Percentiles rank a stretch among this genome's conserved stretches.
Evolutionary conservation across 2,329 filamentous ascomycete species (phyloP).

Genomic region (Colletotrichum euphorbiae): DNA sequence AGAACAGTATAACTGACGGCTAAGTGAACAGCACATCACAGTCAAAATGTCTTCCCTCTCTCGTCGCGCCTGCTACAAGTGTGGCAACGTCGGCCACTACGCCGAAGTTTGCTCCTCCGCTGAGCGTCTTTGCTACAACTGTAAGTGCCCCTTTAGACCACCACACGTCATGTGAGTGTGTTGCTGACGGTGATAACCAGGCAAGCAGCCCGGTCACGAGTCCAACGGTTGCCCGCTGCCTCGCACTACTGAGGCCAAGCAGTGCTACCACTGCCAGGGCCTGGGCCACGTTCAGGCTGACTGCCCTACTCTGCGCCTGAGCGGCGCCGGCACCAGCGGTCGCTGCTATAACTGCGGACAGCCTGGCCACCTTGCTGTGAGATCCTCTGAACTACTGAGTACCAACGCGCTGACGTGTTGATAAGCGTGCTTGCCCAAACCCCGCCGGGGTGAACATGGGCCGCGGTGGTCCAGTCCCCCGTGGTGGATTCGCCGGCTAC

Average conservation of each 20-base stretch:
- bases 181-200: constrained; percentile 51
- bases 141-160: constrained; percentile 55
- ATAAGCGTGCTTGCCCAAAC: constrained; percentile 83
- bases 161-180: too few relatives aligned
- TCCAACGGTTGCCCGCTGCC: constrained; percentile 97
- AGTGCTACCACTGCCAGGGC: constrained; percentile 99
- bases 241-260: constrained; percentile 97
- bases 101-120: constrained; percentile 96
- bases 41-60: constrained; percentile 80
- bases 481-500: constrained; percentile 76
- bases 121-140: constrained; percentile 99
- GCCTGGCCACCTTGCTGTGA: constrained; percentile 89
- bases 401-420: constrained; percentile 22
- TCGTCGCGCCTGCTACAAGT: constrained; percentile 86
- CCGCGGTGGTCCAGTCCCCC: constrained; percentile 74
- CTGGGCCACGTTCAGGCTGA: constrained; percentile 98
- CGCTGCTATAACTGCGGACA: constrained; percentile 98
- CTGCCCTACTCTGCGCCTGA: constrained; percentile 95
- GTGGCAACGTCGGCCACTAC: constrained; percentile 84
- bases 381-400: constrained; percentile 44
- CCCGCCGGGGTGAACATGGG: constrained; percentile 72
- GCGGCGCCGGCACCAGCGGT: constrained; percentile 81
- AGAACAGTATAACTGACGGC: constrained; percentile 42
- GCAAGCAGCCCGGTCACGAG: constrained; percentile 93
- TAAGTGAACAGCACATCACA: constrained; percentile 28